Percentiles rank a stretch among this genome's conserved stretches.
These are phyloP conservation scores for Serendipita sp. DNA, from an alignment of 1,284 basidiomycete genomes.

Conservation along the genomic window DNA sequence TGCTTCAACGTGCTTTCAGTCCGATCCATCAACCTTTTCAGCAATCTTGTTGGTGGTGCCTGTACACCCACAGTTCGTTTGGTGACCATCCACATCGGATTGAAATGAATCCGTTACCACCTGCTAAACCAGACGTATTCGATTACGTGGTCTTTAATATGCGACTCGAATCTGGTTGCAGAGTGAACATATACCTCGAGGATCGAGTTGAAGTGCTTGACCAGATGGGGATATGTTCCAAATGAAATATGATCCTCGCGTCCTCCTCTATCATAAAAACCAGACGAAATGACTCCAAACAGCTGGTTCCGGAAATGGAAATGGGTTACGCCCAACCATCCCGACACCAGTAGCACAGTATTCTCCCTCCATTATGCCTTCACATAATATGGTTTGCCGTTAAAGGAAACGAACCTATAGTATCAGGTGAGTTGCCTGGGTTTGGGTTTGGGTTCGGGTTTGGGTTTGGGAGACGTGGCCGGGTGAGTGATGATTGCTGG, in stretches of 20 bases:
- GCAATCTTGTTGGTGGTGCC: constrained; percentile 11
- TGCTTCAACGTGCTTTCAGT: constrained; percentile 41
- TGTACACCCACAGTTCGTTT: constrained; percentile 33
- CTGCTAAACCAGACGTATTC: constrained; percentile 87
- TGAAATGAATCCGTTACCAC: constrained; percentile 77
- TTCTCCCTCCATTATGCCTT: constrained; percentile 83
- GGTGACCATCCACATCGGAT: constrained; percentile 61
- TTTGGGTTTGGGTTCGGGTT: no score
- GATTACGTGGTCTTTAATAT: constrained; percentile 82
- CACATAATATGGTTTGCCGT: constrained; percentile 72
- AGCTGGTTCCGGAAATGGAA: not conserved
- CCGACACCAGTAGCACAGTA: constrained; percentile 75
- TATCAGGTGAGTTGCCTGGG: constrained; percentile 81
- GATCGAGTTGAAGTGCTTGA: constrained; percentile 83
- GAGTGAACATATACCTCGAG: constrained; percentile 51
- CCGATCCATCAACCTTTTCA: constrained; percentile 27
- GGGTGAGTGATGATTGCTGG: no score
- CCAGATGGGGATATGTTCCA: constrained; percentile 64
- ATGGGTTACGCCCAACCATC: constrained; percentile 63
- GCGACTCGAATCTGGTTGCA: constrained; percentile 52
- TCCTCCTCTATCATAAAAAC: constrained; percentile 84
- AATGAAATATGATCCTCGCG: constrained; percentile 77
- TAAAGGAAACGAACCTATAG: constrained; percentile 63
- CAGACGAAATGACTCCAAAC: constrained; percentile 18
- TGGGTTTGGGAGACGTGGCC: no score